phyloP scores from a whole-genome alignment of 345 rosid genomes.

The Cardamine occulta region DNA sequence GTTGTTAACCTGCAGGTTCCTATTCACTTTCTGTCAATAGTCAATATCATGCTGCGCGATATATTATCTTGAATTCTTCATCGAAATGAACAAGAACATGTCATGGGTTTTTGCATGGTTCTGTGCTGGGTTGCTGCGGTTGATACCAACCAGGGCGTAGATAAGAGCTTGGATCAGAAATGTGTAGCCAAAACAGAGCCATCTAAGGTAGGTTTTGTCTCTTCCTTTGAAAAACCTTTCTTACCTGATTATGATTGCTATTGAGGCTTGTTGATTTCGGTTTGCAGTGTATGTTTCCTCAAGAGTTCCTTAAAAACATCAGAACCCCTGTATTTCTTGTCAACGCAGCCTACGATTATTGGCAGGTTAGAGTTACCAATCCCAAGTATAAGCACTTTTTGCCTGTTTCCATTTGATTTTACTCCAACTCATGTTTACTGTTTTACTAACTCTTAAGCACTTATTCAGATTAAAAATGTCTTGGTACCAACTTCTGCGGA shows the following conservation, averaged over 20 bases:
- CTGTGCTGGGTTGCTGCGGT: not conserved
- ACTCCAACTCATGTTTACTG: conserved; percentile 23
- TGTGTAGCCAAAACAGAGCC: conserved; percentile 58
- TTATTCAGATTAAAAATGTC: conserved; percentile 65
- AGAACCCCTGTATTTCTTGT: conserved; percentile 77
- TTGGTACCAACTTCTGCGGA: conserved; percentile 69
- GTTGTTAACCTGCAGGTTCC: conserved; percentile 74
- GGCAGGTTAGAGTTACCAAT: conserved; percentile 69
- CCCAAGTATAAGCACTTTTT: not conserved
- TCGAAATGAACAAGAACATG: not conserved
- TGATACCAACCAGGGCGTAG: conserved; percentile 58
- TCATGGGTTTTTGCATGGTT: conserved; percentile 16
- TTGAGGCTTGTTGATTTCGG: conserved; percentile 11
- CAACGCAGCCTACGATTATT: conserved; percentile 86
- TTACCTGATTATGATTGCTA: conserved; percentile 5
- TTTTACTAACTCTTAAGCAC: conserved; percentile 35
- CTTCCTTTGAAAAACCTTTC: not conserved
- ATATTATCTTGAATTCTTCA: conserved; percentile 11
- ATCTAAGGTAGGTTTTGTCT: conserved; percentile 46
- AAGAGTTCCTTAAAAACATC: conserved; percentile 57
- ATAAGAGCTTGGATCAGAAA: conserved; percentile 55
- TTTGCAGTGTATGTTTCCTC: conserved; percentile 76
- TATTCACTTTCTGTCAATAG: conserved; percentile 23
- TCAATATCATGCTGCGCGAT: not conserved
- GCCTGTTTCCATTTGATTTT: conserved; percentile 1